Evolutionary conservation across 2,329 filamentous ascomycete species (phyloP), one percentile per base, ranked within the genome.

Genomic region (Xylaria sp.): DNA sequence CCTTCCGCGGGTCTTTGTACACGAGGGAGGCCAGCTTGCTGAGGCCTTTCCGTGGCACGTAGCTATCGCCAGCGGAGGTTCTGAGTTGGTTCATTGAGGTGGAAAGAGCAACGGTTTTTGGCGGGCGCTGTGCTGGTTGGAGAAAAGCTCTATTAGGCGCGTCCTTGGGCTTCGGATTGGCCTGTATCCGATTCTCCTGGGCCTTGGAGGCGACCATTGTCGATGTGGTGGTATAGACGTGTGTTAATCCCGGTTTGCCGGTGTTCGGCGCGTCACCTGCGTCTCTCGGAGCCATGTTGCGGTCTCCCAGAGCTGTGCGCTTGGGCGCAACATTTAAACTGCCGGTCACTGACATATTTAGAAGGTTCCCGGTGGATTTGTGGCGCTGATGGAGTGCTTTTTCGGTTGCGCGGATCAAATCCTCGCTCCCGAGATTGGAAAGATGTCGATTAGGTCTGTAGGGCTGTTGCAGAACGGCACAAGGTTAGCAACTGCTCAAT

Each of bases 251-350:
- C 74, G 59, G 82, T 76, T 32, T 74, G 76, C 75, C 76, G 44
- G 73, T 72, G 68, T 25, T 68, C 51, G 37, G 73, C 65, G 66
- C 58, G 56, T 63, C 65, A 15, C 69, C 48, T 55, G 80, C 78
- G 56, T 68, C 70, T 83, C 68, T 82, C 50, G 84, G 77, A 55
- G 86, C 90, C 77, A 94, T 95, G 84, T 92, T 96, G 70, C 96
- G 87, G 79, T 97, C 94, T 59, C 89, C 92, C 80, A 97, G 94
- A 13, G 90, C 93, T 71, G 90, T 90, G 74, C 94, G 90, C 83
- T 94, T 96, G 65, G 90, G 85, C 66, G 88, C 85, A 63, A 86
- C 86, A 80, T 91, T 93, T 72, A 90, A 81, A 48, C 84, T 85
- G 59, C 84, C 85, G 70, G 86, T 83, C 70, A 86, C 78, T 69